Evolutionary conservation across 352 stramenopile genomes (phyloP).

Genomic region (Lagenidium giganteum): DNA sequence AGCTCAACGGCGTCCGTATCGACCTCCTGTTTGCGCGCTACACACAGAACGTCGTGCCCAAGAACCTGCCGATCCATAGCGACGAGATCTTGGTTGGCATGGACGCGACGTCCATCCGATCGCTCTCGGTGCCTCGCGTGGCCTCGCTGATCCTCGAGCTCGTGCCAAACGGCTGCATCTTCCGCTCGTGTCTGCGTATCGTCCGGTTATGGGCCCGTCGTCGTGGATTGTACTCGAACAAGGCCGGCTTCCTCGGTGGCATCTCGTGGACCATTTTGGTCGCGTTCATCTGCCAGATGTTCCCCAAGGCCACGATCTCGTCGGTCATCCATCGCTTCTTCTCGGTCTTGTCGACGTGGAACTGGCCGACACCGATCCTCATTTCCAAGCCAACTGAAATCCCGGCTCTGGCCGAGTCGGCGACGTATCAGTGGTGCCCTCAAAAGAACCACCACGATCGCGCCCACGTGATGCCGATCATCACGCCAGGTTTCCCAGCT

Average conservation of each 20-base stretch:
- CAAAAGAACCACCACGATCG: slow-evolving; percentile 73
- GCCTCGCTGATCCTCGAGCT: slow-evolving; percentile 78
- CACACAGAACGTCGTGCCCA: slow-evolving; percentile 57
- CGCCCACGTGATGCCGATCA: slow-evolving; percentile 82
- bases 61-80: slow-evolving; percentile 70
- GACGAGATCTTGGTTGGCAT: slow-evolving; percentile 70
- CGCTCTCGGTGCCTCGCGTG: slow-evolving; percentile 70
- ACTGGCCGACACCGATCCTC: slow-evolving; percentile 76
- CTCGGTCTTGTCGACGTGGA: slow-evolving; percentile 67
- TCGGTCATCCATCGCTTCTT: slow-evolving; percentile 80
- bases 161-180: slow-evolving; percentile 66
- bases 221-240: slow-evolving; percentile 82
- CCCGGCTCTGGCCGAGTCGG: slow-evolving; percentile 17
- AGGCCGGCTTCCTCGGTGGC: slow-evolving; percentile 72
- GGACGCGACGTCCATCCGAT: slow-evolving; percentile 70
- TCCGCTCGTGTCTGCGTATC: slow-evolving; percentile 65
- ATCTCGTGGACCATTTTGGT: slow-evolving; percentile 85
- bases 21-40: slow-evolving; percentile 78
- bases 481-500: slow-evolving; percentile 77
- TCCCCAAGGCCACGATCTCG: slow-evolving; percentile 68
- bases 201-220: slow-evolving; percentile 72
- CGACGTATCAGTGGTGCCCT: slow-evolving; percentile 78
- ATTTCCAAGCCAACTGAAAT: slow-evolving; percentile 58
- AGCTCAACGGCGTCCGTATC: slow-evolving; percentile 59
- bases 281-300: slow-evolving; percentile 85